Evolutionary conservation across 2,329 filamentous ascomycete genomes (phyloP), one percentile per base, ranked within the genome.

Genomic region (Ustilaginoidea virens): DNA sequence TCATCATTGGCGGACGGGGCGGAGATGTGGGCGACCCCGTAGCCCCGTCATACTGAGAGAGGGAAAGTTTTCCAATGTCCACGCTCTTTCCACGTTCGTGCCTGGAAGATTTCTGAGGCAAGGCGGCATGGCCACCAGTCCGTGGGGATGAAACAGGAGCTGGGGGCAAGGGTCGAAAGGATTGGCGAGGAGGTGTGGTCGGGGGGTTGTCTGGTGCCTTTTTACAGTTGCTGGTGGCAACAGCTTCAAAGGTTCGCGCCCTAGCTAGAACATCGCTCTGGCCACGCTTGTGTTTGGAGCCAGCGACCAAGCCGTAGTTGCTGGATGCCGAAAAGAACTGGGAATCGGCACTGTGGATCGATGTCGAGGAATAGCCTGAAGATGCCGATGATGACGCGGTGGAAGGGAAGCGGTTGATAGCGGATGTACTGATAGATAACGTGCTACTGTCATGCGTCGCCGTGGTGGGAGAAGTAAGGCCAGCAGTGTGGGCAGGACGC

Each of bases 91-190:
- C 73, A 31, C 74, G 68, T 24, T 65, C 63, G 41, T 67, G 61
- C 20, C 55, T 53, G 30, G 28, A 25, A 15, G 36, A 25, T 19
- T 23, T 27, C 13, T 12, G 31, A 37, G 37, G 19, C 31, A 38
- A 17, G 44, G 41, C 20, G 43, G 36, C 29, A 46, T 41, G 21
- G 39, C 23, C 43, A 8, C 60, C 49, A 17, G 63, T 49, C 25
- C 57, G 50, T 10, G 57, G 44, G 11, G 55, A 50, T 5, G 58
- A 42, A 11, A 61, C 67, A 3, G 79, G 76, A 1, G 69, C 60
- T 46, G 80, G 78, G 4, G 76, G 70, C 5, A 85, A 62, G 15
- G 80, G 80, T 27, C 82, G 73, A 35, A 92, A 60, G 14, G 81
- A 85, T 45, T 80, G 78, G 30, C 83, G 76, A 35, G 79, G 75